A percentile compares a stretch with the other conserved stretches of the same genome.
phyloP scores from a whole-genome alignment of 2,329 filamentous ascomycete species.

The Lecanicillium sp. region DNA sequence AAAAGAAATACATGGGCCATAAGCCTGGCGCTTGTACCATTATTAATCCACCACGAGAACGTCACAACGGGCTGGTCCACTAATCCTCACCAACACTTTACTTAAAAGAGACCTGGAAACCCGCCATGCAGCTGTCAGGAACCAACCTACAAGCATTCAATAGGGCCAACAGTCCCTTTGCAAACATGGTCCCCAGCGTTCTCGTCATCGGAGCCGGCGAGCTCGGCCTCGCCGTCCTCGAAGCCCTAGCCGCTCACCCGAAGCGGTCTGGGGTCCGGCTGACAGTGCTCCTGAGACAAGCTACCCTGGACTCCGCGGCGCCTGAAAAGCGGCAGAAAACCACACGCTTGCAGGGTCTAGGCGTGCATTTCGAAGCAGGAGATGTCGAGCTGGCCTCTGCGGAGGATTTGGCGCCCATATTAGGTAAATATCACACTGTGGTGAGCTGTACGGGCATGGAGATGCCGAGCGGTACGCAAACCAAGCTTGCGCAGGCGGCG shows the following conservation, averaged over 20 bases:
- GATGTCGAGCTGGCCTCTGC: slow-evolving; percentile 32
- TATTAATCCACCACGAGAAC: no score
- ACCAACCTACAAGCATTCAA: not conserved
- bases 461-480: slow-evolving; percentile 43
- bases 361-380: slow-evolving; percentile 32
- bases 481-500: slow-evolving; percentile 48
- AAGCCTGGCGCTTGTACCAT: no score
- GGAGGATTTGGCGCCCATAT: slow-evolving; percentile 30
- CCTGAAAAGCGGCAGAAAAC: slow-evolving; percentile 26
- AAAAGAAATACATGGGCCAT: no score
- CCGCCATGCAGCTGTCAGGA: slow-evolving; percentile 7
- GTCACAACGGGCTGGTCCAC: no score
- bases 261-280: slow-evolving; percentile 28
- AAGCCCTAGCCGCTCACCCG: slow-evolving; percentile 39
- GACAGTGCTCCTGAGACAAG: slow-evolving; percentile 44
- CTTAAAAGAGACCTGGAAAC: no score
- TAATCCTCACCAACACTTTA: no score
- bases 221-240: slow-evolving; percentile 49
- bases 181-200: slow-evolving; percentile 24
- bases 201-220: slow-evolving; percentile 61
- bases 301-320: slow-evolving; percentile 31
- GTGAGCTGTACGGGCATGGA: slow-evolving; percentile 56
- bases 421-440: slow-evolving; percentile 41
- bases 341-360: slow-evolving; percentile 25
- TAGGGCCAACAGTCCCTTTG: slow-evolving; percentile 10